Evolutionary conservation across 2,329 filamentous ascomycete genomes (phyloP).

Genomic region (Ceratocystis variospora): DNA sequence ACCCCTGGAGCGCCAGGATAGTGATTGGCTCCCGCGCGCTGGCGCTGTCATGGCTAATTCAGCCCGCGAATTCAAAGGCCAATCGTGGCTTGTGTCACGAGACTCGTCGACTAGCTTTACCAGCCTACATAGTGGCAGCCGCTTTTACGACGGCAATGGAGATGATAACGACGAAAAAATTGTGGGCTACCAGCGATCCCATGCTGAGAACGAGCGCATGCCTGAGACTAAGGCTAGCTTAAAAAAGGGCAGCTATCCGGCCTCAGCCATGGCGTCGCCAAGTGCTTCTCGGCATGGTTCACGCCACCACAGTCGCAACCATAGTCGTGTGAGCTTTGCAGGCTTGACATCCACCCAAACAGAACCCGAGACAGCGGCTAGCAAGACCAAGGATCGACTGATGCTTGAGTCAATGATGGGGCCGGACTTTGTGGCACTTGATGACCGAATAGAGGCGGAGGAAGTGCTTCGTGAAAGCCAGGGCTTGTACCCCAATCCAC

Average conservation of each 20-base stretch:
- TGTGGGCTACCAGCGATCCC: slow-evolving; percentile 35
- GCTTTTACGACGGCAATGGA: slow-evolving; percentile 22
- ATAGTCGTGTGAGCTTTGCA: slow-evolving; percentile 34
- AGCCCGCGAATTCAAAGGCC: slow-evolving; percentile 53
- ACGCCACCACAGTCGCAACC: slow-evolving; percentile 32
- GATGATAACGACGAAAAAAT: slow-evolving; percentile 29
- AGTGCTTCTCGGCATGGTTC: slow-evolving; percentile 2
- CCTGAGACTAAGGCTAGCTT: slow-evolving; percentile 7
- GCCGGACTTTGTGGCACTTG: slow-evolving; percentile 50
- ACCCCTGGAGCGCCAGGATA: slow-evolving; percentile 33
- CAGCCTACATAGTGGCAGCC: slow-evolving; percentile 37
- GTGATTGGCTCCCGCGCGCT: slow-evolving; percentile 52
- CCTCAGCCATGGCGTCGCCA: slow-evolving; percentile 9
- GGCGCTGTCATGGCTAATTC: slow-evolving; percentile 49
- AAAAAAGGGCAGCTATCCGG: slow-evolving; percentile 11
- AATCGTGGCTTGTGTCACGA: slow-evolving; percentile 52
- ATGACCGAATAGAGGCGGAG: slow-evolving; percentile 41
- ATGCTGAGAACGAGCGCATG: slow-evolving; percentile 1
- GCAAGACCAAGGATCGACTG: slow-evolving; percentile 9
- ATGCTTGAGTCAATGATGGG: slow-evolving; percentile 25
- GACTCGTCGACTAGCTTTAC: slow-evolving; percentile 50
- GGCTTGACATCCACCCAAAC: slow-evolving; percentile 12
- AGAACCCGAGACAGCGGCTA: neutral
- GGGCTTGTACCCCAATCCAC: slow-evolving; percentile 30
- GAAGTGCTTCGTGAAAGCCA: slow-evolving; percentile 6